Evolutionary conservation across 352 stramenopile species (phyloP), one percentile per base, ranked within the genome.

Genomic region (Sclerospora graminicola): DNA sequence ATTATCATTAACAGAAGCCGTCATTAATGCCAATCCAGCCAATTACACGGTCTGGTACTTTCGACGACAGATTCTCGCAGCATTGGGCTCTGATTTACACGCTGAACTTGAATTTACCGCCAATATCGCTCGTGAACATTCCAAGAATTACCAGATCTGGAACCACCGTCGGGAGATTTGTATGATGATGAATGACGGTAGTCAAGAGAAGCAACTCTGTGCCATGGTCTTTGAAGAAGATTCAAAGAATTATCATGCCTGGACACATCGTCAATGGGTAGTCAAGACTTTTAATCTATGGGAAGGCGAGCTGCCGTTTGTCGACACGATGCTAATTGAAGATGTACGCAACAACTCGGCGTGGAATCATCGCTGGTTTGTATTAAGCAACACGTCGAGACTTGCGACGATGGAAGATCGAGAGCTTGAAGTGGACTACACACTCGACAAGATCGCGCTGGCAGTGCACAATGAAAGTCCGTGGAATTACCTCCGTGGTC

Each of bases 131-230:
- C 79, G 96, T 19, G 61, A 74, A 18, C 93, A 97, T 73, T 95
- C 96, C 3, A 99, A 99, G 72, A 99, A 99, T 73, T 99, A 99
- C 75, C 96, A 99, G 67, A 95, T 98, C 57, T 99, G 95, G 95
- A 97, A 98, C 71, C 95, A 99, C 65, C 92, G 95, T 15, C 78
- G 95, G 33, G 91, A 94, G 48, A 75, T 99, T 21, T 87, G 96
- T 48, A 69, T 89, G 36, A 64, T 81, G 45, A 39, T 94, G 48
- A 48, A 75, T 9, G 65, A 97, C 60, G 72, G 73, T 20, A 73
- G 76, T 43, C 45, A 70, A 10, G 96, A 99, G 69, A 81, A 98
- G 44, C 56, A 49, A 7, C 98, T 98, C 53, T 87, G 93, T 27
- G 79, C 75, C 34, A 63, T 76, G 36, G 89, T 97, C n/a, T 82